Evolutionary conservation across 148 eudicot species (phyloP).

Genomic region (Vaccinium vitisidaea): DNA sequence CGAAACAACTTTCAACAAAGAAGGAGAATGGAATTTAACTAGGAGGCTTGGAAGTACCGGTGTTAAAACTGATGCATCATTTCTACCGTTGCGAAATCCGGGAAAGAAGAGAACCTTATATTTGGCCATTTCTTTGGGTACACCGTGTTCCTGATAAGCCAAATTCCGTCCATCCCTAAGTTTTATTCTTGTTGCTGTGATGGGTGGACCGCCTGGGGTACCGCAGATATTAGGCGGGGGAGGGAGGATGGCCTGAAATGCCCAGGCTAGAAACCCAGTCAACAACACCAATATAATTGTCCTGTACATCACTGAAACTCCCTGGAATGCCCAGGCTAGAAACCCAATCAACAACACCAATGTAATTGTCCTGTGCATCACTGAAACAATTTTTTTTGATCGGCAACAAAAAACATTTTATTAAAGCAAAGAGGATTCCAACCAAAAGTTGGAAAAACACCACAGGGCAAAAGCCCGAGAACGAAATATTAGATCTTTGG

Average conservation of each 20-base stretch:
- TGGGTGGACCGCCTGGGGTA: conserved; percentile 26
- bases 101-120: conserved; percentile 50
- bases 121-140: conserved; percentile 48
- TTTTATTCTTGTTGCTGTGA: conserved; percentile 29
- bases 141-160: conserved; percentile 64
- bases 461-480: too few species aligned
- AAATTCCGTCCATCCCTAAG: conserved; percentile 63
- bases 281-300: background rate
- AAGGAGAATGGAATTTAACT: background rate
- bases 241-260: conserved; percentile 19
- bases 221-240: conserved; percentile 30
- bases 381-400: conserved; percentile 15
- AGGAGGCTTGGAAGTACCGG: conserved; percentile 18
- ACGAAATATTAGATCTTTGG: too few species aligned
- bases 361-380: conserved; percentile 8
- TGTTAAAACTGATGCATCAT: conserved; percentile 21
- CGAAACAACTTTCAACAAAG: background rate
- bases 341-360: conserved; percentile 14
- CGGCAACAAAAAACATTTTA: too few species aligned
- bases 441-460: too few species aligned
- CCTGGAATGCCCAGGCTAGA: conserved; percentile 23
- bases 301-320: conserved; percentile 15
- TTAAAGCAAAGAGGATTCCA: too few species aligned
- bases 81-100: conserved; percentile 38
- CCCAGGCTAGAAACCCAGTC: conserved; percentile 26